Evolutionary conservation across 208 protist genomes (phyloP).

Genomic region (Leishmania amazonensis): DNA sequence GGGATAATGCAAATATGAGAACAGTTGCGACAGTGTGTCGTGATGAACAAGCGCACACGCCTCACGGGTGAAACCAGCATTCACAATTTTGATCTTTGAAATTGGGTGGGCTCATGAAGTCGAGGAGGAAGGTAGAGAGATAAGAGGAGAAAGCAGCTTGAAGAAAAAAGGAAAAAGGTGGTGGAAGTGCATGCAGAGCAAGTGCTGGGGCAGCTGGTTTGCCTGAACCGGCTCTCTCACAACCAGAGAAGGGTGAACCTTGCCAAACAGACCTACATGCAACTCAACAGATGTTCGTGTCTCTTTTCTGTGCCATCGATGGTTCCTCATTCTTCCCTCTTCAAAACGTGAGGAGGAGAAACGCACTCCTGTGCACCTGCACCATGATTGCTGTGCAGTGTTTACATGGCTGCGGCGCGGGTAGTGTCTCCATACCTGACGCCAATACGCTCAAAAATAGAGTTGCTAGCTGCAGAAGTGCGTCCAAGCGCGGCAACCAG

Average conservation of each 20-base stretch:
- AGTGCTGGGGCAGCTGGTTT: too few species aligned
- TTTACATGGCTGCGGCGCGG: not conserved
- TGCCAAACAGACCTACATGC: too few species aligned
- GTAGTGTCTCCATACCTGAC: not conserved
- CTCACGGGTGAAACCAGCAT: not conserved
- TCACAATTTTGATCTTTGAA: not conserved
- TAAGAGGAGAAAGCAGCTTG: not conserved
- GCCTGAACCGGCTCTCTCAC: not conserved
- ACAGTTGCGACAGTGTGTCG: not conserved
- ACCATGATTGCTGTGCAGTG: not conserved
- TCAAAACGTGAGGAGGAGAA: not conserved
- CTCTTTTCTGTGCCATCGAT: not conserved
- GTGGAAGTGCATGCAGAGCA: not conserved
- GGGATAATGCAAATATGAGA: not conserved
- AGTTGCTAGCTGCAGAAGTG: not conserved
- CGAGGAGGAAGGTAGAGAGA: not conserved
- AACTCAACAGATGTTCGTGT: not conserved
- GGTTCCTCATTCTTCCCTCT: not conserved
- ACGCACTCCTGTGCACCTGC: not conserved
- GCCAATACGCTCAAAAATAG: constrained; percentile 1
- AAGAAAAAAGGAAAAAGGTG: not conserved
- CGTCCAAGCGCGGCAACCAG: not conserved
- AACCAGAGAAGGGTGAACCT: not conserved
- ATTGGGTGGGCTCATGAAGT: too few species aligned
- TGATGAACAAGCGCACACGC: not conserved